Evolutionary conservation across 2,329 filamentous ascomycete genomes (phyloP).

Genomic region (Xylaria sp.): DNA sequence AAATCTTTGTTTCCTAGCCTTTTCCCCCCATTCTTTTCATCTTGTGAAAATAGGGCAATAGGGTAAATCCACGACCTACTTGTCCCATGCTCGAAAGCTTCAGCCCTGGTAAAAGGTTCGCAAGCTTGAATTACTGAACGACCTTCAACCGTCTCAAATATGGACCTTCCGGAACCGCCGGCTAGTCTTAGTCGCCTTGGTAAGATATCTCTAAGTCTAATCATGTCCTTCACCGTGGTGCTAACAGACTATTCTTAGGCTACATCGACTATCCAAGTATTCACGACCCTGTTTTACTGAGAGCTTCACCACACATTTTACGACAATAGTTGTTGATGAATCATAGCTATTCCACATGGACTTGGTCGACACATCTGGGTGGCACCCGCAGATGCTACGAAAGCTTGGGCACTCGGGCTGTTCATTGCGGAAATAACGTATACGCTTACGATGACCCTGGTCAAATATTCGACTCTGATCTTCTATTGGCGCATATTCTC

Average conservation of each 20-base stretch:
- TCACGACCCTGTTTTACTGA: neutral
- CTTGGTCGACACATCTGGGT: neutral
- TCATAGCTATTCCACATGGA: neutral
- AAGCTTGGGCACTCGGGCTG: neutral
- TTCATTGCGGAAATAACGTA: constrained; percentile 1
- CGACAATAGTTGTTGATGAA: neutral
- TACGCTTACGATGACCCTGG: neutral
- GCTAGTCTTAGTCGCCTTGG: neutral
- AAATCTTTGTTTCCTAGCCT: no score
- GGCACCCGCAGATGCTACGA: neutral
- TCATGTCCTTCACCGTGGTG: neutral
- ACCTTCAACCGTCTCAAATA: neutral
- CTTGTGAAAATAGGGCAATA: no score
- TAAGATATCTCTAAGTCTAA: neutral
- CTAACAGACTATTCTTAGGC: neutral
- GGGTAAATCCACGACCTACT: no score
- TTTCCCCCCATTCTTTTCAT: no score
- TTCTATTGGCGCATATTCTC: neutral
- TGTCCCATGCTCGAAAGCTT: neutral
- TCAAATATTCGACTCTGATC: neutral
- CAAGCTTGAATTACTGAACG: neutral
- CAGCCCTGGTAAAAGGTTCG: neutral
- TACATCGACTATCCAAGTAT: neutral
- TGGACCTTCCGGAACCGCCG: neutral
- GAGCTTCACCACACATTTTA: neutral